Evolutionary conservation across 257 asterid genomes (phyloP), one percentile per base, ranked within the genome.

Genomic region (Solanum virginianum): DNA sequence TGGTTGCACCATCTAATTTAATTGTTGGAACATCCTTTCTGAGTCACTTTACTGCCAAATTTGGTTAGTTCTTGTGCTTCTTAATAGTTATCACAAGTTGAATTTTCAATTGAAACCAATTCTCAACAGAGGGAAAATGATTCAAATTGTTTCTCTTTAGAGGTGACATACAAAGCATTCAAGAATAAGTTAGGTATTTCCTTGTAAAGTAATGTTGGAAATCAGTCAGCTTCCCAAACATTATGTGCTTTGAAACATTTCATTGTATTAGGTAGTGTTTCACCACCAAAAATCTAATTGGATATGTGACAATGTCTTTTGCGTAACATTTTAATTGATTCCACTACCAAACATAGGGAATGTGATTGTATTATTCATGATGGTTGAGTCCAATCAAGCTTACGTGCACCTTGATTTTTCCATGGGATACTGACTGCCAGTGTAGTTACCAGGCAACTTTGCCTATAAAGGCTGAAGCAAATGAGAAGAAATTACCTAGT

Each of bases 201-300:
- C 60, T 8, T 49, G 43, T 49, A 49, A 9, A 49, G 60, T 49
- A 75, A 49, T 75, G 59, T 20, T 45, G 39, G 80, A 72, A 47
- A 72, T n/a, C 39, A 45, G 54, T 72, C 80, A 45, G 80, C 80
- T 45, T n/a, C 26, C 57, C 57, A 45, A 72, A 57, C 80, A 72
- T 47, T 24, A 45, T 45, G 57, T 74, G 59, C 8, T 47, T 14
- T 29, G 10, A 1, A 75, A 22, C 43, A 22, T 75, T 65, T 22
- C 60, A 47, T 8, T 75, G 41, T 41, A 18, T 18, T 75, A 47
- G 81, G 22, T 22, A 14, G 11, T 47, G 22, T 75, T 75, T 75
- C 60, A 49, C 60, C 12, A 49, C 49, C 81, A 14, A 75, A 70
- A 75, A 22, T 75, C 43, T 49, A 22, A 75, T 75, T 12, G 13